phyloP scores from a whole-genome alignment of 1,139 yeast species.

The Magnusiomyces clavatus region DNA sequence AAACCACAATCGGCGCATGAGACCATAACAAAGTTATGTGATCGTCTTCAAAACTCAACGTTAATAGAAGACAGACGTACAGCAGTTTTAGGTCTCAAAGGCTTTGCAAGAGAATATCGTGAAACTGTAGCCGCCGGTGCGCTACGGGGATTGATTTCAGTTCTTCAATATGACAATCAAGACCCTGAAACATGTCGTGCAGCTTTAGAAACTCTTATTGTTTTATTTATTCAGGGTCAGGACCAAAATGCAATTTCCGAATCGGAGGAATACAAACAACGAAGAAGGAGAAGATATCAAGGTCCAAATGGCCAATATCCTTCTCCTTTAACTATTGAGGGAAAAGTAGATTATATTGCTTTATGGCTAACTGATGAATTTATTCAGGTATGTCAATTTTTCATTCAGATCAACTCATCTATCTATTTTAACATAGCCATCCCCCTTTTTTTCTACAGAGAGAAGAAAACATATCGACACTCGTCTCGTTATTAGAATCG shows the following conservation, averaged over 20 bases:
- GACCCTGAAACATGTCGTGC: conserved; percentile 76
- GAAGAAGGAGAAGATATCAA: conserved; percentile 14
- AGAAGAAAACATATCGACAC: conserved; percentile 46
- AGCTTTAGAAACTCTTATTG: conserved; percentile 74
- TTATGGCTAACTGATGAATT: conserved; percentile 94
- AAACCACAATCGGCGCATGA: conserved; percentile 66
- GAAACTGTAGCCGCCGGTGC: conserved; percentile 90
- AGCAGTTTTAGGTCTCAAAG: conserved; percentile 83
- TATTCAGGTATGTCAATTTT: conserved; percentile 42
- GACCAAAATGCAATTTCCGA: conserved; percentile 33
- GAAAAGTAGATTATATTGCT: conserved; percentile 70
- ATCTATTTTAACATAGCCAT: neutral
- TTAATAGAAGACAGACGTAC: conserved; percentile 81
- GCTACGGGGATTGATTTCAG: conserved; percentile 60
- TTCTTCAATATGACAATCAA: conserved; percentile 57
- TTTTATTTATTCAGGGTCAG: conserved; percentile 49
- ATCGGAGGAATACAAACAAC: conserved; percentile 42
- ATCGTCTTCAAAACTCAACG: conserved; percentile 76
- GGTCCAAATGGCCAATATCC: conserved; percentile 46
- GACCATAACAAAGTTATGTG: conserved; percentile 83
- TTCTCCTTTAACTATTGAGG: conserved; percentile 51
- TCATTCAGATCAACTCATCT: neutral
- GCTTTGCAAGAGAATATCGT: conserved; percentile 81
- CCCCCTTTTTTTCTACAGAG: conserved; percentile 18
- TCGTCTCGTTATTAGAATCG: conserved; percentile 51